These are phyloP conservation scores for Lipomyces lipofer DNA, from an alignment of 805 yeast genomes.

Conservation along the genomic window DNA sequence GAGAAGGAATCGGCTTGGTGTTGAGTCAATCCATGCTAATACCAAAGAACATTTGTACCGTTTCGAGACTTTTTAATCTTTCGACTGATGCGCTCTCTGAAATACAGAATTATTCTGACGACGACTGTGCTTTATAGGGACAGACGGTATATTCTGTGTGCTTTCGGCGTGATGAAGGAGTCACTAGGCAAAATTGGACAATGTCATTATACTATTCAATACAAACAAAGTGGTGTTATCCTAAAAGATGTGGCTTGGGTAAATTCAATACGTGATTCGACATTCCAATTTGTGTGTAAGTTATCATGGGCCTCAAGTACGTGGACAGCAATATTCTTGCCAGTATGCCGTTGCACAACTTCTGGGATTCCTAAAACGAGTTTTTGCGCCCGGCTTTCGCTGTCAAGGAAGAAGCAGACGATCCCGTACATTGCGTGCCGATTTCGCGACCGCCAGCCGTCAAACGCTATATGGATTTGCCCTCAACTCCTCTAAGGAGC, in stretches of 20 bases:
- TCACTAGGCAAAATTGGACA: not conserved
- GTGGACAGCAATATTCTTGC: conserved; percentile 1
- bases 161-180: too few species aligned
- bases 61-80: too few species aligned
- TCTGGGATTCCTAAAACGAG: not conserved
- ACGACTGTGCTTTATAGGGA: too few species aligned
- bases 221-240: not conserved
- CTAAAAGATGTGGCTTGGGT: not conserved
- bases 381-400: not conserved
- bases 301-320: not conserved
- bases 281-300: not conserved
- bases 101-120: too few species aligned
- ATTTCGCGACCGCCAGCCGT: not conserved
- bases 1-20: too few species aligned
- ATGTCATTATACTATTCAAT: not conserved
- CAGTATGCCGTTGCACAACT: not conserved
- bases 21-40: too few species aligned
- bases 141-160: too few species aligned
- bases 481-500: not conserved
- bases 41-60: too few species aligned
- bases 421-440: not conserved
- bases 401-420: conserved; percentile 1
- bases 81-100: too few species aligned
- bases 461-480: conserved; percentile 1
- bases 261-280: not conserved